Conservation (phyloP, 2,329 filamentous ascomycete species). For the Thelonectria rubi region DNA sequence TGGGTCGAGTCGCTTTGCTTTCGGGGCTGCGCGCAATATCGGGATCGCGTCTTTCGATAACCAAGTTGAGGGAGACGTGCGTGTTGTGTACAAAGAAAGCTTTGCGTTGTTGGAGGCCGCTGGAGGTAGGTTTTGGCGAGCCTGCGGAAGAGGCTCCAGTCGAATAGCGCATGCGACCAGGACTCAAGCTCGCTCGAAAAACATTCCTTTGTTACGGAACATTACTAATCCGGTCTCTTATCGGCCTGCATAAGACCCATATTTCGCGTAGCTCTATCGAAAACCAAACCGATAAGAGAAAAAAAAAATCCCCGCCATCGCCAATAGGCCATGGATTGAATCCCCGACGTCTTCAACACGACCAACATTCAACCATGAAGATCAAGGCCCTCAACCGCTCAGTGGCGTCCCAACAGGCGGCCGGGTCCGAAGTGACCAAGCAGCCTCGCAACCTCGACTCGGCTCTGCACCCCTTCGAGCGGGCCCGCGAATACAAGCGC, state of each 20-base stretch:
- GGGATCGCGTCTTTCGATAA: background rate
- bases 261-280: background rate
- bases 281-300: conserved; percentile 40
- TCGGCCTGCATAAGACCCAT: conserved; percentile 32
- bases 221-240: conserved; percentile 46
- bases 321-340: conserved; percentile 20
- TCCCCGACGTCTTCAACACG: background rate
- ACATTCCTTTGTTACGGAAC: conserved; percentile 33
- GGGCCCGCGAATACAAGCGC: conserved; percentile 76
- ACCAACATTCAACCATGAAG: conserved; percentile 54
- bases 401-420: conserved; percentile 69
- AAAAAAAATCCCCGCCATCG: conserved; percentile 44
- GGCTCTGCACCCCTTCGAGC: conserved; percentile 87
- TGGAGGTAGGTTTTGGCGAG: conserved; percentile 36
- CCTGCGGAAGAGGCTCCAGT: conserved; percentile 29
- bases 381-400: conserved; percentile 75
- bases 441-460: conserved; percentile 80
- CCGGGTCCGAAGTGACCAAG: conserved; percentile 72
- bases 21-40: background rate
- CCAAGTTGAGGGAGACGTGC: background rate
- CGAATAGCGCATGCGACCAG: conserved; percentile 35
- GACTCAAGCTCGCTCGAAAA: conserved; percentile 12
- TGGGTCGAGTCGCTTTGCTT: background rate
- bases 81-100: conserved; percentile 13
- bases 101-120: conserved; percentile 26